Evolutionary conservation across 768 basidiomycete genomes (phyloP).

Genomic region (Panellus pusillus): DNA sequence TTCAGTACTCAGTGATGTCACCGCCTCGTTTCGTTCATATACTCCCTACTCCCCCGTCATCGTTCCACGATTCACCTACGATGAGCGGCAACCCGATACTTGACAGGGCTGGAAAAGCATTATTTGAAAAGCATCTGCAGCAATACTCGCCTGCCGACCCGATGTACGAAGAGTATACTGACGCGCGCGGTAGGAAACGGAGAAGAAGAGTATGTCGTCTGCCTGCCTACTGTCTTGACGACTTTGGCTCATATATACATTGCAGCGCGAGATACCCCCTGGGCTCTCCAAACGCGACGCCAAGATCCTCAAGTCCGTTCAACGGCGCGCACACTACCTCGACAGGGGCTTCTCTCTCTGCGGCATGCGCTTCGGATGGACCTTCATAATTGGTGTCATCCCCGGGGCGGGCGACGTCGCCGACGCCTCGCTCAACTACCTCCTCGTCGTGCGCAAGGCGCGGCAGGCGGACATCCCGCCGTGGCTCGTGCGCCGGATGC

Average conservation of each 20-base stretch:
- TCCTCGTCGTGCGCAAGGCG: slow-evolving; percentile 75
- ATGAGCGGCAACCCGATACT: slow-evolving; percentile 26
- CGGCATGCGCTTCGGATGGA: slow-evolving; percentile 85
- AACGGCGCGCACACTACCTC: slow-evolving; percentile 77
- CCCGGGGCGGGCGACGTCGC: slow-evolving; percentile 70
- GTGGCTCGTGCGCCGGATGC: slow-evolving; percentile 74
- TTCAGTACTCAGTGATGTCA: too few species aligned
- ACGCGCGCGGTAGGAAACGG: slow-evolving; percentile 55
- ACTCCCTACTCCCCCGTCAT: too few species aligned
- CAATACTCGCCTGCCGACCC: slow-evolving; percentile 74
- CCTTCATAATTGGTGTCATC: slow-evolving; percentile 75
- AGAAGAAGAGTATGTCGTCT: slow-evolving; percentile 52
- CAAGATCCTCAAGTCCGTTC: slow-evolving; percentile 71
- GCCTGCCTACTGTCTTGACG: background rate
- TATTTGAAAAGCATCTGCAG: slow-evolving; percentile 66
- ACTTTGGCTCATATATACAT: background rate
- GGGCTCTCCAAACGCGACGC: slow-evolving; percentile 78
- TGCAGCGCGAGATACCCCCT: slow-evolving; percentile 66
- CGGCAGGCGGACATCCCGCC: slow-evolving; percentile 64
- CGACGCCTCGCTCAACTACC: slow-evolving; percentile 66
- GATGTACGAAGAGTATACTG: slow-evolving; percentile 64
- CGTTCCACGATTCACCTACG: background rate
- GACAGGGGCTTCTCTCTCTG: slow-evolving; percentile 84
- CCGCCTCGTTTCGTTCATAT: background rate
- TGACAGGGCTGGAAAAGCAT: slow-evolving; percentile 50